Base-by-base conservation (phyloP, 2,329 filamentous ascomycete genomes). In the Nothomitra cinnamomea region DNA sequence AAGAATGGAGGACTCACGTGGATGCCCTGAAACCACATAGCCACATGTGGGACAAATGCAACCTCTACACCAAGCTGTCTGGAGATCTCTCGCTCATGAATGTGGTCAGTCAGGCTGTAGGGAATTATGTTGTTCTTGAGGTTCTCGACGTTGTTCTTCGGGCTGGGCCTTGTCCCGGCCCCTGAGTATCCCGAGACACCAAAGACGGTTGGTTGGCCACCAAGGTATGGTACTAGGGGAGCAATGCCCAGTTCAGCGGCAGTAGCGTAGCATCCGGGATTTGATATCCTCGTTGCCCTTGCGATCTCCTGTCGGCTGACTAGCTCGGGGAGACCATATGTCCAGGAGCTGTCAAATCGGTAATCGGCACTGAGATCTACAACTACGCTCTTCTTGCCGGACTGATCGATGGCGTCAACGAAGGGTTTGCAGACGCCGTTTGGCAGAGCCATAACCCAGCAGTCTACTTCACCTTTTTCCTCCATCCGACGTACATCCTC, bases 331-430 rank as follows among this genome's bases (percentile, higher is more conserved):
- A 95, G 80, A 60, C 87, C 87, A 63, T 95, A 96, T 0, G 85
- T 87, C 89, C 88, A 94, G 22, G 76, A 74, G 54, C 75, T 71
- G 64, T 94, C 84, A 66, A 95, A 96, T 51, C 90, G 82, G 69
- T 95, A 94, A 70, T 98, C 92, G 56, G 92, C 92, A n/a, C 88
- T 95, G 36, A 98, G 77, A 66, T 98, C 92, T 47, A 98, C 76
- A 60, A 96, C 85, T 41, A 96, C 73, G 60, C 85, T 88, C 57
- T 77, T 77, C 62, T 74, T 72, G 52, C 79, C 76, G 55, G 79
- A 79, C 62, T 83, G 77, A 61, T 89, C 79, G 53, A 96, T 79
- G 6, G 90, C 90, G 58, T 96, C 87, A 8, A 96, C 84, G 60
- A 84, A 98, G 0, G 92, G 89, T 70, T 88, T 85, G 78, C 87